Percentiles rank a stretch among this genome's conserved stretches.
These are phyloP conservation scores for Pyrenophora tritici-repentis DNA, from an alignment of 2,329 filamentous ascomycete genomes.

Conservation along the genomic window DNA sequence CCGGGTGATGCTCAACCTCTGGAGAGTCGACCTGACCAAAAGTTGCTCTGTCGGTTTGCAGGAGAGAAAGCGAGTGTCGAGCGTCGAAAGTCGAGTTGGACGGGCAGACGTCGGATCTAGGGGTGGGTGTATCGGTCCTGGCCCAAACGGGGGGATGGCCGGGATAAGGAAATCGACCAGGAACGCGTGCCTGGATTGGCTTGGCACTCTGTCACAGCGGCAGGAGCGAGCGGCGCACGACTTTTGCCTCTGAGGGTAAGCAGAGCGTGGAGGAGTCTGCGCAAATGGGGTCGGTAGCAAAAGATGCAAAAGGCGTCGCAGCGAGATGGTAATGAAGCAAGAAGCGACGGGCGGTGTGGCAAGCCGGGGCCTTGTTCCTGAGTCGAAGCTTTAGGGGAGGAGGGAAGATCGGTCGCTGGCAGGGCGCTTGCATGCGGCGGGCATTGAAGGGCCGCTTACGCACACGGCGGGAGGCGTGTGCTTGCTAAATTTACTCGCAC, in stretches of 20 bases:
- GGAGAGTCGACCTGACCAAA: conserved; percentile 15
- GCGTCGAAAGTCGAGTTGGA: no score
- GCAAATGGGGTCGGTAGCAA: conserved; percentile 1
- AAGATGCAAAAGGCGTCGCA: background rate
- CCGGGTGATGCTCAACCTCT: conserved; percentile 17
- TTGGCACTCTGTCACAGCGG: conserved; percentile 26
- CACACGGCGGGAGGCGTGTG: conserved; percentile 18
- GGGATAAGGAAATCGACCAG: conserved; percentile 22
- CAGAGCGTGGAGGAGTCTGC: background rate
- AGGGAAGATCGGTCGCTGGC: conserved; percentile 21
- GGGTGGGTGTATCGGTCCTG: conserved; percentile 28
- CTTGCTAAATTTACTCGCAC: conserved; percentile 31
- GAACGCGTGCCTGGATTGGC: conserved; percentile 24
- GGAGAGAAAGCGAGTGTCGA: conserved; percentile 13
- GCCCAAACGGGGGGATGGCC: conserved; percentile 20
- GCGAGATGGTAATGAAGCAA: conserved; percentile 1
- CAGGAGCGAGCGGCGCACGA: conserved; percentile 16
- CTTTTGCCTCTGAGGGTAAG: background rate
- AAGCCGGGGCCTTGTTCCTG: conserved; percentile 13
- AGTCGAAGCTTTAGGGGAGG: conserved; percentile 5
- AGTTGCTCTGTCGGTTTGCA: conserved; percentile 25
- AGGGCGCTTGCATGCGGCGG: conserved; percentile 31
- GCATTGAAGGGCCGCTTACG: conserved; percentile 28
- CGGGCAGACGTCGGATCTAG: conserved; percentile 6
- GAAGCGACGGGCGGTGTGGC: conserved; percentile 1